Evolutionary conservation across 2,329 filamentous ascomycete species (phyloP), one percentile per base, ranked within the genome.

Genomic region (Pseudocercospora musae): DNA sequence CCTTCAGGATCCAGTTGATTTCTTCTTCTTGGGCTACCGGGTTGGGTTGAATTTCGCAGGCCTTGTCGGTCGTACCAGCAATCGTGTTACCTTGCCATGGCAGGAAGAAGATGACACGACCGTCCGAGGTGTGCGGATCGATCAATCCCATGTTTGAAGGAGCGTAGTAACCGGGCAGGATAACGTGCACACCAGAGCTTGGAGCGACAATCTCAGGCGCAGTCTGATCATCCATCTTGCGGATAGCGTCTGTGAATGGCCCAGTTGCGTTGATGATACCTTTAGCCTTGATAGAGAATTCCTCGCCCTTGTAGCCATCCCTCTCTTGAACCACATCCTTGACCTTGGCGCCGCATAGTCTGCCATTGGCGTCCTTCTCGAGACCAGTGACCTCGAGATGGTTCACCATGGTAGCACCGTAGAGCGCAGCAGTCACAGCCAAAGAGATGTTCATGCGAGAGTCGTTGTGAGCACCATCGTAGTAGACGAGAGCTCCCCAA

Each of bases 31-130:
- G 88, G 8, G 92, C 89, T 31, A 92, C 75, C 0, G 92, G 92
- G 70, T 94, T 89, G 44, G 83, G 81, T 4, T 85, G 85, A 68
- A 96, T 91, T 29, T 83, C 79, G 40, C 88, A 89, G 2, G 91
- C 87, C 42, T 89, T 88, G 73, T 96, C 92, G 7, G 91, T 96
- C 4, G 92, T 96, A 64, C 92, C 92, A 50, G 91, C 92, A 72
- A 96, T 95, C 13, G 91, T 96, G 78, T 95, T 95, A 54, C 91
- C 91, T 79, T 96, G 91, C 92, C 92, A 96, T 21, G 92, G 92
- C 44, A 96, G 82, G 83, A 96, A 96, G 85, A 96, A 96, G 73
- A 96, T 94, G 55, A 96, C 92, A 74, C 92, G 86, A 20, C 92
- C 92, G 73, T 96, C 92, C 1, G 91, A 96, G 1, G 92, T 95